Evolutionary conservation across 192 early-diverging fungal species (phyloP), one percentile per base, ranked within the genome.

Genomic region (Coemansia reversa): DNA sequence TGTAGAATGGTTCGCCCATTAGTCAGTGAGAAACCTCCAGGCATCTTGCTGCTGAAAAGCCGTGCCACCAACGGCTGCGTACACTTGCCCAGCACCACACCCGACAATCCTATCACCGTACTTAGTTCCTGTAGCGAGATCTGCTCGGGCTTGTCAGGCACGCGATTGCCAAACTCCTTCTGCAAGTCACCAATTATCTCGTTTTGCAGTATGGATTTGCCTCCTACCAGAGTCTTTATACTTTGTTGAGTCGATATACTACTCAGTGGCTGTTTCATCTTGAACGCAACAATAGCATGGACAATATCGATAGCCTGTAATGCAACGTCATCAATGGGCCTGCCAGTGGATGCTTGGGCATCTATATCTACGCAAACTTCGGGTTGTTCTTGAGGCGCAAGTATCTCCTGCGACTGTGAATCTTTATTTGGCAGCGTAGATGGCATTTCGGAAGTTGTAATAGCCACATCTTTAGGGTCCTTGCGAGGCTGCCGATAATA

Each of bases 121-220:
- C 85, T 88, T n/a, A 95, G 86, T 63, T 95, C 94, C 27, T 84
- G 84, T 56, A 97, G 75, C 35, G 55, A 88, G 29, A 90, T 80
- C 68, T 98, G 93, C 70, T 98, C 96, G 55, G 91, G 87, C 78
- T 94, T 94, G 71, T 95, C 94, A 23, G 93, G 91, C 55, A 93
- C 84, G 55, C 82, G 86, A 54, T 81, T 85, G 63, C 87, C 88
- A 83, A 98, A 94, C 76, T 98, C 96, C 65, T 92, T 94, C 58
- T 90, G 91, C 48, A 98, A 79, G 70, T 96, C 94, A 75, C 94
- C 96, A 53, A 98, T 82, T 39, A 98, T 93, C 65, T 98, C 96
- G 83, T 98, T 98, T 70, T 97, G 94, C n/a, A 97, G 85, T 48
- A 92, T 97, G 5, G 91, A 94, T 74, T 98, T 98, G 66, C 95